A percentile compares a stretch with the other conserved stretches of the same genome.
phyloP scores from a whole-genome alignment of 202 grass and related monocot genomes.

The Miscanthus sacchariflorus region DNA sequence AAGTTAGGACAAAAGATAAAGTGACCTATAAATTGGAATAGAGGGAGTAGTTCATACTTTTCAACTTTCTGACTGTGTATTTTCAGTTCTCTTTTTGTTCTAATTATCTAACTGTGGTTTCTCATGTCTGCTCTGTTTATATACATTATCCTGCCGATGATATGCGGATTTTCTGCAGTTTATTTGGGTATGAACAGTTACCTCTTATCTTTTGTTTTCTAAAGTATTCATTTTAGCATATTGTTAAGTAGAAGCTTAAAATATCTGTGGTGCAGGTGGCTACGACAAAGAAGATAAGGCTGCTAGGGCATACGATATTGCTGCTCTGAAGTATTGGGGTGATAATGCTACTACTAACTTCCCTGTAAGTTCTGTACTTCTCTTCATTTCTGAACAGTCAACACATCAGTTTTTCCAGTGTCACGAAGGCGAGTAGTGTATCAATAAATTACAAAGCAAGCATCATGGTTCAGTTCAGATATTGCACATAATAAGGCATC shows the following conservation, averaged over 20 bases:
- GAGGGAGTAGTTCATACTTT: slow-evolving; percentile 17
- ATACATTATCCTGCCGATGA: slow-evolving; percentile 22
- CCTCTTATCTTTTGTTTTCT: slow-evolving; percentile 4
- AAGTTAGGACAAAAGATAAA: neutral
- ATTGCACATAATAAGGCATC: neutral
- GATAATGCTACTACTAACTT: slow-evolving; percentile 77
- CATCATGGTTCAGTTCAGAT: neutral
- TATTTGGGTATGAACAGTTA: slow-evolving; percentile 76
- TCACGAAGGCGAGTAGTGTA: neutral
- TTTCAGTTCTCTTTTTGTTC: slow-evolving; percentile 16
- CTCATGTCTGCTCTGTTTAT: slow-evolving; percentile 47
- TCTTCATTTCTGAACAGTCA: neutral
- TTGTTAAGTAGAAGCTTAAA: slow-evolving; percentile 14
- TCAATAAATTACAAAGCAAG: neutral
- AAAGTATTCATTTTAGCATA: neutral
- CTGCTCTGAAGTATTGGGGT: slow-evolving; percentile 95
- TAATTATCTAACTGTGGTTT: slow-evolving; percentile 49
- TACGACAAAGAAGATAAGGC: slow-evolving; percentile 95
- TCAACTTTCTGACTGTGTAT: neutral
- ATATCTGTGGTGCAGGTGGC: slow-evolving; percentile 61
- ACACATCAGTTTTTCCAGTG: neutral
- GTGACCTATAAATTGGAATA: neutral
- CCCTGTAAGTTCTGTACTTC: slow-evolving; percentile 53
- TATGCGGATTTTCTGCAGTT: slow-evolving; percentile 60
- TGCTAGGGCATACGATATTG: slow-evolving; percentile 92